Percentiles rank a stretch among this genome's conserved stretches.
These are phyloP conservation scores for Ascochyta clinopodiicola DNA, from an alignment of 2,329 filamentous ascomycete species.

Conservation along the genomic window DNA sequence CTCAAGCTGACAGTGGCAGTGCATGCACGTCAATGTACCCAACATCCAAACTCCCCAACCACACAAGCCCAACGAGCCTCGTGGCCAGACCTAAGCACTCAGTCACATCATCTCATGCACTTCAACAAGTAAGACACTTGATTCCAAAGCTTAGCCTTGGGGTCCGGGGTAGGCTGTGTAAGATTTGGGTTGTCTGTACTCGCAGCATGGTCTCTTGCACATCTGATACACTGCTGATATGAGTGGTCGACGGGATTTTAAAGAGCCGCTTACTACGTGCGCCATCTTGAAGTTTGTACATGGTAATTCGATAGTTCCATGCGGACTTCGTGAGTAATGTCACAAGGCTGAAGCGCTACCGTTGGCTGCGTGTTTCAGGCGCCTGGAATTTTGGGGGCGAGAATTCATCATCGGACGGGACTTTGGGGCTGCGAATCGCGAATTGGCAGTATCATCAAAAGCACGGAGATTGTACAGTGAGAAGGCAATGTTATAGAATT, in stretches of 20 bases:
- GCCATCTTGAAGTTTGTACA: background rate
- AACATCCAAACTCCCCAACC: background rate
- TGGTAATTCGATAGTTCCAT: background rate
- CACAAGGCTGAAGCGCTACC: background rate
- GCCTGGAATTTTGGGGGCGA: background rate
- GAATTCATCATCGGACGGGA: constrained; percentile 12
- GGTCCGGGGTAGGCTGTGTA: background rate
- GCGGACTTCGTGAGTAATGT: background rate
- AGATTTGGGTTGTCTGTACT: background rate
- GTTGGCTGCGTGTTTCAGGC: constrained; percentile 4
- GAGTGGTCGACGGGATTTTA: background rate
- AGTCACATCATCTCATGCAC: background rate
- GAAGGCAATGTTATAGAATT: background rate
- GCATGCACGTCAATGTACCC: background rate
- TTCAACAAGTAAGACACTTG: background rate
- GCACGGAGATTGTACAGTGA: background rate
- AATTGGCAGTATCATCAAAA: background rate
- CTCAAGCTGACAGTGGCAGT: background rate
- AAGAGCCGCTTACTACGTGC: too few species aligned
- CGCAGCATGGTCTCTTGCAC: background rate
- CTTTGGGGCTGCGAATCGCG: background rate
- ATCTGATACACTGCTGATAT: too few species aligned
- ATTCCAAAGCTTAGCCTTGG: background rate
- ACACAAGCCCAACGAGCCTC: background rate
- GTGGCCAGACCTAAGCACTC: background rate